A percentile compares a stretch with the other conserved stretches of the same genome.
Evolutionary conservation across 805 yeast species (phyloP).

Genomic region (Candida sakaeoensis): DNA sequence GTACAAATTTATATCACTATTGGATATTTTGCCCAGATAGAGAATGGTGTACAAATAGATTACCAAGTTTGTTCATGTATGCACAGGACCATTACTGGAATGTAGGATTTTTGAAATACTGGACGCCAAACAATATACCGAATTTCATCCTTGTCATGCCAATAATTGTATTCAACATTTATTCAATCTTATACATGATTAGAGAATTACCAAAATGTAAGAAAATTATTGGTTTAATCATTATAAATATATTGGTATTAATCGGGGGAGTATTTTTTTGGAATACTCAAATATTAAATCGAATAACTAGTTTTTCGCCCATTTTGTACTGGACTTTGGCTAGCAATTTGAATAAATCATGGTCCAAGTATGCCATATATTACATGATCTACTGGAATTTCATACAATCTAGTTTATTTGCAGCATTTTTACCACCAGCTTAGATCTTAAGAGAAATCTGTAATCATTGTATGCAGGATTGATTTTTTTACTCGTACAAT

Average conservation of each 20-base stretch:
- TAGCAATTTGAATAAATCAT: constrained; percentile 16
- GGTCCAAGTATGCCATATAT: constrained; percentile 21
- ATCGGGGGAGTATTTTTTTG: constrained; percentile 56
- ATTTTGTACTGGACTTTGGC: constrained; percentile 70
- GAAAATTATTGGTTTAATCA: constrained; percentile 35
- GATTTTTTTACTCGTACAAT: not conserved
- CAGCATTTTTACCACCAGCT: constrained; percentile 94
- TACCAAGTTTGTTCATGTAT: constrained; percentile 63
- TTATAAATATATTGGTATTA: constrained; percentile 42
- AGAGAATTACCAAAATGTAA: constrained; percentile 28
- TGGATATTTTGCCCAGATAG: constrained; percentile 60
- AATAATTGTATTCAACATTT: constrained; percentile 44
- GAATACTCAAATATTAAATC: constrained; percentile 82
- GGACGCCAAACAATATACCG: constrained; percentile 79
- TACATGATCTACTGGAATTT: constrained; percentile 63
- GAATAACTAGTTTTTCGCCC: constrained; percentile 78
- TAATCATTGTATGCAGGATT: too few species aligned
- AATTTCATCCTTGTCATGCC: constrained; percentile 79
- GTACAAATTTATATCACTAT: constrained; percentile 53
- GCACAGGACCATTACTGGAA: constrained; percentile 86
- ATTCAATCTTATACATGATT: constrained; percentile 38
- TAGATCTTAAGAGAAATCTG: too few species aligned
- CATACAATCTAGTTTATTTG: constrained; percentile 69
- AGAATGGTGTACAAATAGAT: constrained; percentile 65
- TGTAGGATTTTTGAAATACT: constrained; percentile 74